phyloP scores from a whole-genome alignment of 2,329 filamentous ascomycete genomes.

The Fusarium ramigenum region DNA sequence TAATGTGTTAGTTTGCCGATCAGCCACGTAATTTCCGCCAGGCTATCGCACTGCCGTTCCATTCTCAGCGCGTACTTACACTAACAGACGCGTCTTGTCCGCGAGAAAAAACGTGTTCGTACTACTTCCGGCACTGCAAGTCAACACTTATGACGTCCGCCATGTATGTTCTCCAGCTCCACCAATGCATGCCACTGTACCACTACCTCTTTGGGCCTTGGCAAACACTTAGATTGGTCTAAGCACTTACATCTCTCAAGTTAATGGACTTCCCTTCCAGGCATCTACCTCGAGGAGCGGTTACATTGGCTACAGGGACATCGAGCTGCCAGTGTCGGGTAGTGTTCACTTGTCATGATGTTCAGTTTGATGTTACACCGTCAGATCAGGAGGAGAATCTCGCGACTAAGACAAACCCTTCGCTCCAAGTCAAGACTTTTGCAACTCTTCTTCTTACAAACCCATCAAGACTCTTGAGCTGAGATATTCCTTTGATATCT shows the following conservation, averaged over 20 bases:
- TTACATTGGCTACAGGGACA: fast-evolving
- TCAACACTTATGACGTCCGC: fast-evolving
- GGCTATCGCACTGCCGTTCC: fast-evolving
- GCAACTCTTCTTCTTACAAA: neutral
- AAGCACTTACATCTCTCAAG: neutral
- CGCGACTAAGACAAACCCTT: neutral
- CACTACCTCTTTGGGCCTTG: no score
- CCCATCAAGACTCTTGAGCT: neutral
- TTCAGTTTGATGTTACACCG: neutral
- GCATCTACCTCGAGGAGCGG: neutral
- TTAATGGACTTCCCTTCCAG: neutral
- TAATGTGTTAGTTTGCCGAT: no score
- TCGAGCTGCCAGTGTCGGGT: fast-evolving
- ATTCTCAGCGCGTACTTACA: fast-evolving
- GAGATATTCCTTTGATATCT: fast-evolving
- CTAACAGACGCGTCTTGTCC: fast-evolving
- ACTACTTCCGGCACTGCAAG: neutral
- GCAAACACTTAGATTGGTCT: fast-evolving
- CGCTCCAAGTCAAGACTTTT: fast-evolving
- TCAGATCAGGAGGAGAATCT: neutral
- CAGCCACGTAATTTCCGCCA: fast-evolving
- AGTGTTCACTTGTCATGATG: neutral
- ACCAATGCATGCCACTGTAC: neutral
- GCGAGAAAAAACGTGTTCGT: neutral
- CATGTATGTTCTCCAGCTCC: neutral